Conservation (phyloP, 768 basidiomycete genomes). For the Russula dissimulans region DNA sequence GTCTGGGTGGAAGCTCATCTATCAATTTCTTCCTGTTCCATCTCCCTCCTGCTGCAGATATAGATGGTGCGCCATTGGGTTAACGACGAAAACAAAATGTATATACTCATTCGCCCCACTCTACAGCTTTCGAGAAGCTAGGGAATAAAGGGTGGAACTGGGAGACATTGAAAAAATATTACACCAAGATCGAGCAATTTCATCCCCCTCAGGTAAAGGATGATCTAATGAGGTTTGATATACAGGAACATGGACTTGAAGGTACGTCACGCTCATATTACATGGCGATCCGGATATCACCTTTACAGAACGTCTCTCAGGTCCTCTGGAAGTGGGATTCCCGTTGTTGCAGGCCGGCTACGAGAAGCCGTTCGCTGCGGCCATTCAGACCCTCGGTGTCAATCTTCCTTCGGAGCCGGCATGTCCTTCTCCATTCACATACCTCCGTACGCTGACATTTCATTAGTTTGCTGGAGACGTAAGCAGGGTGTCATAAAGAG, state of each 20-base stretch:
- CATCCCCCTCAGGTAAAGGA: background rate
- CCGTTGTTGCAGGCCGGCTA: background rate
- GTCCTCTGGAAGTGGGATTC: conserved; percentile 11
- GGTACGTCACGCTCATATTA: background rate
- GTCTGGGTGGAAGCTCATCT: conserved; percentile 21
- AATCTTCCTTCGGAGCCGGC: background rate
- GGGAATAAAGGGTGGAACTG: conserved; percentile 24
- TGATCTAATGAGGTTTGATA: conserved; percentile 1
- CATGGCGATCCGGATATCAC: too few relatives aligned
- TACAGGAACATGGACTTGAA: conserved; percentile 8
- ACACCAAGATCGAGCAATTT: conserved; percentile 16
- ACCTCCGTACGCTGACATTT: background rate
- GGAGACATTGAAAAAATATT: conserved; percentile 16
- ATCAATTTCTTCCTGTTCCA: conserved; percentile 18
- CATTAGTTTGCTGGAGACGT: conserved; percentile 14
- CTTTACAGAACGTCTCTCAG: background rate
- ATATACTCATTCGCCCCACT: background rate
- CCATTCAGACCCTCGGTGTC: background rate
- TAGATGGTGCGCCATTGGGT: conserved; percentile 13
- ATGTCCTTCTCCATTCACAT: background rate
- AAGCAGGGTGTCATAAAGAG: background rate
- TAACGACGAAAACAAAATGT: too few relatives aligned
- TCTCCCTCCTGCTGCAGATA: conserved; percentile 9
- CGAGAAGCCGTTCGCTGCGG: conserved; percentile 7
- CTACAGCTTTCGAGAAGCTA: conserved; percentile 17